phyloP scores from a whole-genome alignment of 169 alveolate genomes.

The Cryptosporidium baileyi region DNA sequence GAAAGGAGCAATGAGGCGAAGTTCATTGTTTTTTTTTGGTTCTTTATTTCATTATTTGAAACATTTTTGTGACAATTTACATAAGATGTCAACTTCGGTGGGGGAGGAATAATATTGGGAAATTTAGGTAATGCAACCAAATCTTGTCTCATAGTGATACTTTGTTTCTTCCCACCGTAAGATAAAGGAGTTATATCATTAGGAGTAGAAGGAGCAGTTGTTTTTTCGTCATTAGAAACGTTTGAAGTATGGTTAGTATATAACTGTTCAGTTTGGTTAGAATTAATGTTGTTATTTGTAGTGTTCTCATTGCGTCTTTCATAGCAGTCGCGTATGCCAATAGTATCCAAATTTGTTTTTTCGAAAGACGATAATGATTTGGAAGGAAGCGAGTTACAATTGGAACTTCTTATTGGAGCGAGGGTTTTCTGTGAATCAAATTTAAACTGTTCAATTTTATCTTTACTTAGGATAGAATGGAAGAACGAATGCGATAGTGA shows the following conservation, averaged over 20 bases:
- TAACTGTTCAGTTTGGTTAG: background rate
- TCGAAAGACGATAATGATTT: background rate
- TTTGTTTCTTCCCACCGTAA: background rate
- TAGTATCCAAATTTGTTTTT: background rate
- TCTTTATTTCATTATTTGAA: too few species aligned
- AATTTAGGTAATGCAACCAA: slow-evolving; percentile 2
- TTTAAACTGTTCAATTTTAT: background rate
- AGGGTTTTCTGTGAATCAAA: too few species aligned
- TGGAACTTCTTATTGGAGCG: background rate
- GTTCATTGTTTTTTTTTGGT: too few species aligned
- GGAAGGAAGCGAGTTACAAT: background rate
- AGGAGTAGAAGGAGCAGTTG: slow-evolving; percentile 68
- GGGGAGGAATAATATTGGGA: slow-evolving; percentile 34
- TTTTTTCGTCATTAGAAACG: slow-evolving; percentile 32
- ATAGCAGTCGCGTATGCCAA: too few species aligned
- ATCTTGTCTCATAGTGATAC: background rate
- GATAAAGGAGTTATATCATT: slow-evolving; percentile 12
- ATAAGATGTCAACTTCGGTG: too few species aligned
- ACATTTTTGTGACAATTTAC: too few species aligned
- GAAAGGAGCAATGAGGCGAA: too few species aligned
- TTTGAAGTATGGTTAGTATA: background rate
- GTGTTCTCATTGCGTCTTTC: background rate
- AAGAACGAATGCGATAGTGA: slow-evolving; percentile 86
- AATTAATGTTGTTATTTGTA: background rate
- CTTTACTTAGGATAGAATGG: background rate